A percentile compares a stretch with the other conserved stretches of the same genome.
Evolutionary conservation across 1,139 yeast genomes (phyloP).

Genomic region (Keqinozyma sinolaborantium): DNA sequence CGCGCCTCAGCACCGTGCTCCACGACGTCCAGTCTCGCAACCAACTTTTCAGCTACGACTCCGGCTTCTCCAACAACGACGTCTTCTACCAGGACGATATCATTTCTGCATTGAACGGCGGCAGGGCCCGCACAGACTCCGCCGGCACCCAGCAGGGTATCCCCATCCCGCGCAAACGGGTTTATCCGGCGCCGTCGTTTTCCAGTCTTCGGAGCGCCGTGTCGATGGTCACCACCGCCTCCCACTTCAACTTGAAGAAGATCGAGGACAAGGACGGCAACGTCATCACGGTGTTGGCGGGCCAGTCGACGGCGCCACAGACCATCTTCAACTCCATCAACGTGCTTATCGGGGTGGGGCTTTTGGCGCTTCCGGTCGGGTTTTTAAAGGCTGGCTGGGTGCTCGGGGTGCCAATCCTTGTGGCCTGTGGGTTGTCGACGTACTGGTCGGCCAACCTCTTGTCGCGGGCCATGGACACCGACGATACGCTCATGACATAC

Average conservation of each 20-base stretch:
- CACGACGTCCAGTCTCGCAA: constrained; percentile 29
- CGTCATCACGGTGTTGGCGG: constrained; percentile 69
- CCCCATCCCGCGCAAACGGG: constrained; percentile 19
- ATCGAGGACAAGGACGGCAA: constrained; percentile 74
- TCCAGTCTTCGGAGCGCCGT: constrained; percentile 33
- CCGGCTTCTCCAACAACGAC: constrained; percentile 20
- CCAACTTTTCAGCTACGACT: constrained; percentile 20
- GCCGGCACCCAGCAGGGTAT: constrained; percentile 15
- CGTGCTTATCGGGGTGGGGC: constrained; percentile 47
- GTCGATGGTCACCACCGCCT: constrained; percentile 42
- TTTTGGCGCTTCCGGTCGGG: constrained; percentile 48
- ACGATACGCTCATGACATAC: constrained; percentile 76
- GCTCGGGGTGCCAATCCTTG: constrained; percentile 35
- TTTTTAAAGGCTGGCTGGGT: constrained; percentile 46
- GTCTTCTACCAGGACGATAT: constrained; percentile 43
- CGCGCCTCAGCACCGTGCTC: constrained; percentile 56
- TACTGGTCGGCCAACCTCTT: constrained; percentile 44
- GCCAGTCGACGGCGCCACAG: constrained; percentile 65
- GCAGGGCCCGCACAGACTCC: constrained; percentile 30
- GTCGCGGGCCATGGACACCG: constrained; percentile 58
- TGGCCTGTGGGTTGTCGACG: constrained; percentile 38
- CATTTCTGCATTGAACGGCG: constrained; percentile 23
- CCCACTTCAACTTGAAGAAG: constrained; percentile 56
- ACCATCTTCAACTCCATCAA: constrained; percentile 47
- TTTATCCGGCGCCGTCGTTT: constrained; percentile 30